Evolutionary conservation across 106 monocot species (phyloP), one percentile per base, ranked within the genome.

Genomic region (Dendrobium huoshanense): DNA sequence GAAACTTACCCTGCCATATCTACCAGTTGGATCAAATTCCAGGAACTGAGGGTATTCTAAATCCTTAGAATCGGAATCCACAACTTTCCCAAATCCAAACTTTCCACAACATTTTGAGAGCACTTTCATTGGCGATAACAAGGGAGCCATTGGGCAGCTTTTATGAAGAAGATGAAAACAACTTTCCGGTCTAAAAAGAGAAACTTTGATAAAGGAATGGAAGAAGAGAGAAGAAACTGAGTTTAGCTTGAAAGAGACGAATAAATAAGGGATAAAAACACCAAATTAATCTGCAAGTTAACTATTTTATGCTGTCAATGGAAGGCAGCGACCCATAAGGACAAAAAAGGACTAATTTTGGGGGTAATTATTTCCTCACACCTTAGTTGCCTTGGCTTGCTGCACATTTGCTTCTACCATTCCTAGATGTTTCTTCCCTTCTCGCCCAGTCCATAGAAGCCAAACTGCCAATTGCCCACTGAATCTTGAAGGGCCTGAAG

Each of bases 21-120:
- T 90, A 51, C 93, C 90, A 40, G 88, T 84, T 0, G 93, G 93
- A 89, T 93, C 90, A 68, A 88, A 79, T 77, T 93, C 93, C 4
- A 90, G 87, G 75, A 90, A 87, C 48, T 89, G 87, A 2, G 81
- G 82, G 18, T 40, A 54, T 72, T 87, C 87, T 42, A 81, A 55
- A 7, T 85, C 83, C 17, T 56, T 18, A 9, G 31, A 10, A 47
- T 77, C 67, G 9, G 54, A 73, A 73, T 68, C 79, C 88, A 85
- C 81, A 77, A 65, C 77, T 79, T 76, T 79, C 74, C 74, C 5
- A 43, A 43, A 43, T 1, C 20, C 40, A 9, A 72, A 15, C 72
- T 37, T 51, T 72, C 64, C 64, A 10, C 64, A 65, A 65, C 22
- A 65, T 65, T 61, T 65, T 51, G 51, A 65, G 25, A 65, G 6